Evolutionary conservation across 2,329 filamentous ascomycete genomes (phyloP).

Genomic region (Colletotrichum falcatum): DNA sequence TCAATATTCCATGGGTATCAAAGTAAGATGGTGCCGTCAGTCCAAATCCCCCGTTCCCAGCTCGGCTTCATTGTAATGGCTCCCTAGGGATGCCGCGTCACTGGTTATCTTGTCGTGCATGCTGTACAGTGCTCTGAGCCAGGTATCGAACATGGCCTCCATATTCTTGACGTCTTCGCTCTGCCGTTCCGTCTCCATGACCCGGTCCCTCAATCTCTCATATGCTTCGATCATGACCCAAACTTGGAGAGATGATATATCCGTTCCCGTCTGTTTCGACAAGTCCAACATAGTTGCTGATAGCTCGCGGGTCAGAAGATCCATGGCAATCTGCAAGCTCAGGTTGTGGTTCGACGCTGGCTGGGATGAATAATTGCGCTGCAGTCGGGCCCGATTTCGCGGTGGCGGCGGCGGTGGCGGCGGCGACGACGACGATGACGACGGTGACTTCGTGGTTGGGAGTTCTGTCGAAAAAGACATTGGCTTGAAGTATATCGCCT

Average conservation of each 20-base stretch:
- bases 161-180: conserved; percentile 48
- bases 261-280: conserved; percentile 44
- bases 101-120: conserved; percentile 58
- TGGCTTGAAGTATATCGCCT: conserved; percentile 61
- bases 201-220: conserved; percentile 62
- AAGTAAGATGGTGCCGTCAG: neutral
- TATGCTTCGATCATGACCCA: conserved; percentile 71
- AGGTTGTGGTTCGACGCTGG: conserved; percentile 49
- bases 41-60: conserved; percentile 23
- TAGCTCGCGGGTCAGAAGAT: conserved; percentile 63
- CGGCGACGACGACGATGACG: conserved; percentile 36
- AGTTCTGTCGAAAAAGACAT: conserved; percentile 54
- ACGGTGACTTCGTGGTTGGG: conserved; percentile 45
- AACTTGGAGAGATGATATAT: conserved; percentile 62
- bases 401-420: conserved; percentile 40
- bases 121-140: conserved; percentile 62
- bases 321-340: conserved; percentile 62
- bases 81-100: conserved; percentile 42
- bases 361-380: conserved; percentile 10
- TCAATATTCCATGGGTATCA: neutral
- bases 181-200: conserved; percentile 49
- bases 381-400: conserved; percentile 37
- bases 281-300: conserved; percentile 54
- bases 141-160: conserved; percentile 61
- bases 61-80: conserved; percentile 46